phyloP scores from a whole-genome alignment of 306 rosid species.

The Prinsepia uniflora region DNA sequence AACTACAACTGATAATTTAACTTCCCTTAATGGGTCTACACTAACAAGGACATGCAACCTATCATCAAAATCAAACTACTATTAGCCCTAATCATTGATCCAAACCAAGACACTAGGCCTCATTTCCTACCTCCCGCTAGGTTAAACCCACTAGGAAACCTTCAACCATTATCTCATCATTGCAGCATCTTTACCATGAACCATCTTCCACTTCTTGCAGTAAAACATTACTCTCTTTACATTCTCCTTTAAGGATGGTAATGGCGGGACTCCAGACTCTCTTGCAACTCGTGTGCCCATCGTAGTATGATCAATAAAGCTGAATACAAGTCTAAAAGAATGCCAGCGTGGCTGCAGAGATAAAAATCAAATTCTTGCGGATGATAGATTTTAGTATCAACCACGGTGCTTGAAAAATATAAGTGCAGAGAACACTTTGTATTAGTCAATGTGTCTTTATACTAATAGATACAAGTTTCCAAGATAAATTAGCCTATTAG shows the following conservation, averaged over 20 bases:
- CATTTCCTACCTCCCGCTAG: neutral
- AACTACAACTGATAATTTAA: conserved; percentile 3
- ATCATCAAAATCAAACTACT: conserved; percentile 20
- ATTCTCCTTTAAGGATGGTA: conserved; percentile 90
- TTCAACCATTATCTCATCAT: conserved; percentile 25
- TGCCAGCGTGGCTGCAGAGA: conserved; percentile 95
- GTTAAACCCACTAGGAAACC: conserved; percentile 20
- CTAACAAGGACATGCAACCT: conserved; percentile 12
- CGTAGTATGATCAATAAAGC: conserved; percentile 30
- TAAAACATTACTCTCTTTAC: too few relatives aligned
- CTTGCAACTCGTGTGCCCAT: conserved; percentile 49
- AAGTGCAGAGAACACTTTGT: neutral
- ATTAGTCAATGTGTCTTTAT: neutral
- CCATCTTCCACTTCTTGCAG: conserved; percentile 41
- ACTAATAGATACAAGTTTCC: neutral
- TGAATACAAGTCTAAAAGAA: conserved; percentile 44
- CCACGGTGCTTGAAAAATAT: conserved; percentile 63
- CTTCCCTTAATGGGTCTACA: conserved; percentile 16
- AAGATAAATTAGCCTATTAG: conserved; percentile 20
- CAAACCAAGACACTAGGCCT: conserved; percentile 8
- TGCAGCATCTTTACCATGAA: conserved; percentile 23
- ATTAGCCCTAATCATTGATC: conserved; percentile 37
- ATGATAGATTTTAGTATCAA: conserved; percentile 88
- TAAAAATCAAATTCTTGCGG: conserved; percentile 89
- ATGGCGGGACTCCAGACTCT: conserved; percentile 70